Evolutionary conservation across 2,329 filamentous ascomycete species (phyloP), one percentile per base, ranked within the genome.

Genomic region (Juglanconis oblonga): DNA sequence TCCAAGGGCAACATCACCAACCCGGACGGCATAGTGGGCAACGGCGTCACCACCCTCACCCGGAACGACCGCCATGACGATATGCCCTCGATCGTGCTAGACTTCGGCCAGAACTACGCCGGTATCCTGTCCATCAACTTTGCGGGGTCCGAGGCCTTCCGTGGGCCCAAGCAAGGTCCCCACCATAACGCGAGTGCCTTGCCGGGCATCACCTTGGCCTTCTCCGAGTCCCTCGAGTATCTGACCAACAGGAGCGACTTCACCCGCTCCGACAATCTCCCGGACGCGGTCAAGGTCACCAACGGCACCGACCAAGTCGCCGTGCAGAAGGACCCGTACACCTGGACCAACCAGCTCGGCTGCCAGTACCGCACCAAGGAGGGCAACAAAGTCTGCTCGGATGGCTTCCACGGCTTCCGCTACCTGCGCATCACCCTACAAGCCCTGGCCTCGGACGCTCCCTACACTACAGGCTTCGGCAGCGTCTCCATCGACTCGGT

Each of bases 371-470:
- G 38, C 33, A 48, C 45, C 24, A 31, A 10, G 6, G 17, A 74
- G 49, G 72, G 67, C 17, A 70, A 60, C 5, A 68, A 80, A 58
- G 79, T 83, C 11, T 83, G 81, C 64, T 71, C 77, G 0, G 81
- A 83, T 59, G 81, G 81, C 2, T 68, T 83, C 5, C 81, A 83
- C 56, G 81, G 79, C 5, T 83, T 83, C 64, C 76, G 81, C 42
- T 83, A 82, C 60, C 64, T 83, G 44, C 80, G 75, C 55, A 76
- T 83, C 33, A 74, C 74, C 49, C 70, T 83, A 3, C 77, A 79
- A 60, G 76, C 79, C 0, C 66, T 82, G 1, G 32, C 70, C 1
- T 62, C 65, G 0, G 81, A 83, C 67, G 67, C 74, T 1, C 79
- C 80, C 2, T 73, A 79, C 65, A 79, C 80, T 0, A 70, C 74